Conservation (phyloP, 108 stramenopile species). For the Cylindrotheca fusiformis region DNA sequence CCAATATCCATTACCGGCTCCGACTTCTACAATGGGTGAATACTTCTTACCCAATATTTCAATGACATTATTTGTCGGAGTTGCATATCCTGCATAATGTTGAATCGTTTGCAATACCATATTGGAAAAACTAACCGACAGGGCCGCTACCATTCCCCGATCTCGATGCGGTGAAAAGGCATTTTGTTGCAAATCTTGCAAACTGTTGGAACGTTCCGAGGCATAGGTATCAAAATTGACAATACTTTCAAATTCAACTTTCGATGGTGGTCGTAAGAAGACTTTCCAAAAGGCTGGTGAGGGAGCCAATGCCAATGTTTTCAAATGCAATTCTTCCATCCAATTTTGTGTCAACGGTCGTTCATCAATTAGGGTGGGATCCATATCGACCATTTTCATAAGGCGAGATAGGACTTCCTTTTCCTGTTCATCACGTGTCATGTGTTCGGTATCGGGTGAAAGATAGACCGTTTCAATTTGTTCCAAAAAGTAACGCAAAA, state of each 20-base stretch:
- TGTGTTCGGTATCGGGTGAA: not conserved
- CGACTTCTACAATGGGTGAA: slow-evolving; percentile 47
- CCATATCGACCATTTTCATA: slow-evolving; percentile 1
- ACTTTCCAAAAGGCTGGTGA: not conserved
- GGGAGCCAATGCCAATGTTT: slow-evolving; percentile 5
- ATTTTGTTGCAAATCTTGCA: not conserved
- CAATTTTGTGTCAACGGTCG: not conserved
- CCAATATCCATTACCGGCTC: slow-evolving; percentile 62
- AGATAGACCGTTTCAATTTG: not conserved
- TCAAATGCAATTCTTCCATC: slow-evolving; percentile 6
- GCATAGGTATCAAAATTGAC: not conserved
- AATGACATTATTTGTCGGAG: slow-evolving; percentile 30
- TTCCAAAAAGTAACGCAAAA: not conserved
- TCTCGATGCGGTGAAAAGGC: not conserved
- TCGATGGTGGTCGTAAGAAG: not conserved
- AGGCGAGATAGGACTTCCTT: not conserved
- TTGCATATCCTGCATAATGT: slow-evolving; percentile 31
- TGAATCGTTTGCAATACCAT: slow-evolving; percentile 11
- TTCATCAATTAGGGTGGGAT: not conserved
- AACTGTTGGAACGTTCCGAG: not conserved
- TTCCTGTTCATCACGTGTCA: not conserved
- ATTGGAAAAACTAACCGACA: not conserved
- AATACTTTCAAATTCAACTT: not conserved
- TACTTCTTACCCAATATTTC: slow-evolving; percentile 14
- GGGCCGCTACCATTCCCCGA: not conserved